A percentile compares a stretch with the other conserved stretches of the same genome.
These are phyloP conservation scores for Daldinia bambusicola DNA, from an alignment of 495 filamentous ascomycete genomes.

Conservation along the genomic window DNA sequence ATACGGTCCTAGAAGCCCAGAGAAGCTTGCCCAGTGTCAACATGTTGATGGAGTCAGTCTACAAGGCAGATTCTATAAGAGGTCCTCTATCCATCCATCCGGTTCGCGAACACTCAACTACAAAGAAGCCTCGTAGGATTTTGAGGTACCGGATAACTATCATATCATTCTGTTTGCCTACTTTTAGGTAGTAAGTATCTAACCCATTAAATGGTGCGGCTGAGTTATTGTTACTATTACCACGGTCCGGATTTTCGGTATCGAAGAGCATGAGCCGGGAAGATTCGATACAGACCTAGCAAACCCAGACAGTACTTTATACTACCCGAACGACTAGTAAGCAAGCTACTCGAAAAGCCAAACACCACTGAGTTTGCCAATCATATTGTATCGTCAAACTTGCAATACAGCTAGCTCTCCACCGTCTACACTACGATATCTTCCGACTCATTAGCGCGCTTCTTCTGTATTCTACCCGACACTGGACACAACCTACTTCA, in stretches of 20 bases:
- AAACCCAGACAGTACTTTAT: not conserved
- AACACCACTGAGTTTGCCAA: slow-evolving; percentile 22
- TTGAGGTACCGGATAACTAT: not conserved
- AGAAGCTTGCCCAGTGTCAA: slow-evolving; percentile 6
- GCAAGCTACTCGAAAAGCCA: slow-evolving; percentile 18
- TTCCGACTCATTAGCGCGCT: slow-evolving; percentile 15
- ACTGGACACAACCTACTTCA: slow-evolving; percentile 13
- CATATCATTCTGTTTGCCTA: not conserved
- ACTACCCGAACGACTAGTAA: slow-evolving; percentile 4
- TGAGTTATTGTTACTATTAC: slow-evolving; percentile 6
- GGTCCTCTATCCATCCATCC: not conserved
- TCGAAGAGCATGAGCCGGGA: slow-evolving; percentile 15
- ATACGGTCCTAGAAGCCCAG: slow-evolving; percentile 11
- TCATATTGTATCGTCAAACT: slow-evolving; percentile 15
- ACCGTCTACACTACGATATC: slow-evolving; percentile 3
- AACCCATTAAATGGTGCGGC: slow-evolving; percentile 15
- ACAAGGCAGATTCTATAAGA: slow-evolving; percentile 34
- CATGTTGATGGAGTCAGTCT: slow-evolving; percentile 4
- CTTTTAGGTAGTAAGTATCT: not conserved
- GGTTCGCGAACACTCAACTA: slow-evolving; percentile 5
- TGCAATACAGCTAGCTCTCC: slow-evolving; percentile 1
- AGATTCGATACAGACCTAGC: slow-evolving; percentile 1
- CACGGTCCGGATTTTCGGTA: slow-evolving; percentile 3
- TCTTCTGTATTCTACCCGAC: slow-evolving; percentile 18
- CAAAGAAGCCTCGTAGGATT: slow-evolving; percentile 3